Evolutionary conservation across 2,329 filamentous ascomycete species (phyloP).

Genomic region (Botrytis tulipae): DNA sequence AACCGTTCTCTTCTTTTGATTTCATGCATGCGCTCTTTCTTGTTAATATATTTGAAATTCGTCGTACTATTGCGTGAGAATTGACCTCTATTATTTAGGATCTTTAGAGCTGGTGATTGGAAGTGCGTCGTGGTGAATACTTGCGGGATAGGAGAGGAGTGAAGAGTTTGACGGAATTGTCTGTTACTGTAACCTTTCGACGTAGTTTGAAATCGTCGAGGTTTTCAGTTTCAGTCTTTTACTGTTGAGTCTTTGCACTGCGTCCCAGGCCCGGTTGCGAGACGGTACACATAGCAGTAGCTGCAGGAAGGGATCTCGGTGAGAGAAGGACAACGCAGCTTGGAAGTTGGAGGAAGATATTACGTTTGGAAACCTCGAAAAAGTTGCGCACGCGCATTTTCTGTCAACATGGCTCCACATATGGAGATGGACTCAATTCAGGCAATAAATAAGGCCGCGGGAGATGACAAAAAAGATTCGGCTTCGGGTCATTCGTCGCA

Average conservation of each 20-base stretch:
- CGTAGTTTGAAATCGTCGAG: conserved; percentile 19
- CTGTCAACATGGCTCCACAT: conserved; percentile 8
- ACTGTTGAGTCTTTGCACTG: not conserved
- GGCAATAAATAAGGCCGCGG: not conserved
- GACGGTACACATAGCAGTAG: not conserved
- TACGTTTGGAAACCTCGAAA: conserved; percentile 9
- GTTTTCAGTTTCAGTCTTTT: conserved; percentile 7
- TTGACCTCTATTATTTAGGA: not conserved
- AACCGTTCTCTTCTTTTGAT: not conserved
- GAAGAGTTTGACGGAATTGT: not conserved
- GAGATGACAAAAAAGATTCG: conserved; percentile 16
- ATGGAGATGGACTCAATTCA: conserved; percentile 7
- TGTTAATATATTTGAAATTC: not conserved
- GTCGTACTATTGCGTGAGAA: not conserved
- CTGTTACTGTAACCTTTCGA: conserved; percentile 16
- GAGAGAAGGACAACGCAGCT: not conserved
- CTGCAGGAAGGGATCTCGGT: not conserved
- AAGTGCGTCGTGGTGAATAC: not conserved
- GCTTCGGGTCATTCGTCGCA: conserved; percentile 7
- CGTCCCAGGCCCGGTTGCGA: not conserved
- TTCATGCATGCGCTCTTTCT: conserved; percentile 2
- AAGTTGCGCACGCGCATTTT: conserved; percentile 6
- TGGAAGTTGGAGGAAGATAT: conserved; percentile 6
- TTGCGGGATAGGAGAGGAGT: not conserved
- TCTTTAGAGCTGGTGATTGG: not conserved